Percentiles rank a stretch among this genome's conserved stretches.
Conservation (phyloP, 2,329 filamentous ascomycete genomes). For the Trichoderma hamatum region DNA sequence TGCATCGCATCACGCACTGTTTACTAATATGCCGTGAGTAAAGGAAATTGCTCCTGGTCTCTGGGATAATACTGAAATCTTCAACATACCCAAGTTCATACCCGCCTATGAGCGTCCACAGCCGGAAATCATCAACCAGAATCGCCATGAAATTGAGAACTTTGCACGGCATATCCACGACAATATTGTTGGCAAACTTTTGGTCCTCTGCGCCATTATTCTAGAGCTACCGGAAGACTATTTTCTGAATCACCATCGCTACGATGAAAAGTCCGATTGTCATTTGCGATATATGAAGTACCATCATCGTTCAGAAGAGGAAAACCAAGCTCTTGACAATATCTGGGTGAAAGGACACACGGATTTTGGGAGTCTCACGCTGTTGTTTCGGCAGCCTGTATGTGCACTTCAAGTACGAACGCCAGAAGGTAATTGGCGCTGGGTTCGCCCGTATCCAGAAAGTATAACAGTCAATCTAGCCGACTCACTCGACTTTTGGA, state of each 20-base stretch:
- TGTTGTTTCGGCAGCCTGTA: conserved; percentile 61
- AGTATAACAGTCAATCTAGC: conserved; percentile 58
- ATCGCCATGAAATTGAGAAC: conserved; percentile 39
- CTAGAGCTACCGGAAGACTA: conserved; percentile 61
- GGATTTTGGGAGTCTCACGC: conserved; percentile 58
- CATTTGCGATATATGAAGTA: conserved; percentile 65
- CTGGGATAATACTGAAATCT: conserved; percentile 45
- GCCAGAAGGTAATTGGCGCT: conserved; percentile 51
- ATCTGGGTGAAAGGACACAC: conserved; percentile 52
- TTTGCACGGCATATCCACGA: conserved; percentile 44
- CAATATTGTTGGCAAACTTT: conserved; percentile 39
- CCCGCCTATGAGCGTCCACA: conserved; percentile 39
- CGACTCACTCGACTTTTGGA: conserved; percentile 53
- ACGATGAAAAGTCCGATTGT: conserved; percentile 56
- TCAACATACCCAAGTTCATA: conserved; percentile 48
- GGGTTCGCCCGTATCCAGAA: conserved; percentile 50
- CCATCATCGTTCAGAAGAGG: conserved; percentile 48
- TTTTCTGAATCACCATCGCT: conserved; percentile 57
- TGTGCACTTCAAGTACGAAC: conserved; percentile 58
- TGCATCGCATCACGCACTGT: neutral
- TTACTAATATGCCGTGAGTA: neutral
- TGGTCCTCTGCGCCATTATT: conserved; percentile 49
- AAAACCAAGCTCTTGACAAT: conserved; percentile 44
- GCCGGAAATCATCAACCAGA: conserved; percentile 39
- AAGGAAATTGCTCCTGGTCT: conserved; percentile 40